Evolutionary conservation across 805 yeast genomes (phyloP), one percentile per base, ranked within the genome.

Genomic region (Kodamaea nitidulidarum): DNA sequence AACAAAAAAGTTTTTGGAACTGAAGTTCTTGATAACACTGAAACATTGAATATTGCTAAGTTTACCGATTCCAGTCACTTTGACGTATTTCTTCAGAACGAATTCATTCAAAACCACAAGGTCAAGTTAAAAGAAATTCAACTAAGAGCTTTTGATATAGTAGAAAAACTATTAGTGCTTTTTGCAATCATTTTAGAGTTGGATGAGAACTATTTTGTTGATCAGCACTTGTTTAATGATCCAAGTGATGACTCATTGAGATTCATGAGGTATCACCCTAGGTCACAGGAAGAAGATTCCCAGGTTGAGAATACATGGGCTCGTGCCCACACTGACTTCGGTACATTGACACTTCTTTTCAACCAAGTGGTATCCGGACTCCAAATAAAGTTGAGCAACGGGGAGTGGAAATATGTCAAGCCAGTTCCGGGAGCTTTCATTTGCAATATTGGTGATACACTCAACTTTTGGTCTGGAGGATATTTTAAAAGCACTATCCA

Each of bases 251-350:
- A 61, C 39, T 63, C 59, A 36, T 42, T 60, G 25, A 35, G 68
- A 21, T 61, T 46, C 43, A 63, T 63, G 64, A 56, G 57, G 39
- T 63, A 63, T 45, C 55, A 54, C 36, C 62, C 62, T 4, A 34
- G 63, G 27, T 14, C 49, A 2, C 38, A 36, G 14, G 62, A 56
- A 36, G 66, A 61, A 21, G 65, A 63, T 32, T 54, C 50, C 2
- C 46, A 52, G 31, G 58, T 61, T 1, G 58, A 59, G 31, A 54
- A 57, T 35, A 52, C 49, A 11, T 63, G 67, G 64, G 52, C 63
- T 1, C 40, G 65, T 28, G 67, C 60, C 2, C 68, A 63, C 44
- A 61, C 68, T 4, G 68, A 63, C 41, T 58, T 61, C 40, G 68
- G 67, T 3, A 54, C 59, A n/a, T 49, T 63, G 34, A 61, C 68